Conservation (phyloP, 306 rosid species). For the Malus sieversii region DNA sequence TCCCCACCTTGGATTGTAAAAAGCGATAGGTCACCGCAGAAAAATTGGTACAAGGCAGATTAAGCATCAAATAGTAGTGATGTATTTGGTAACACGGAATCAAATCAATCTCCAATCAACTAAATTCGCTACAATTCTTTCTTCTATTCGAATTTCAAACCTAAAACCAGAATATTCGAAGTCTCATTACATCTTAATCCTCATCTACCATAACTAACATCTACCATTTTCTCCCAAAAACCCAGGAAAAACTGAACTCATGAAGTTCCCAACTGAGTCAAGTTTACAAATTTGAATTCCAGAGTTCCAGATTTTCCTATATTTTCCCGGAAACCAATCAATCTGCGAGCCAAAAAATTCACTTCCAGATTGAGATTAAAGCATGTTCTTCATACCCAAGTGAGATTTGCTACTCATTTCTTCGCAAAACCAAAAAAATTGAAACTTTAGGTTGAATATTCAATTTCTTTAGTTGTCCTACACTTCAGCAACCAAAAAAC, state of each 20-base stretch:
- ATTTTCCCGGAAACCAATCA: not conserved
- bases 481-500: constrained; percentile 9
- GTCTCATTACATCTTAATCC: not conserved
- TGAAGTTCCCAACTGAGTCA: not conserved
- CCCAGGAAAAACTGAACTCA: not conserved
- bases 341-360: not conserved
- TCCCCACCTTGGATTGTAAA: not conserved
- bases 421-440: not conserved
- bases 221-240: not conserved
- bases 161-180: not conserved
- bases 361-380: not conserved
- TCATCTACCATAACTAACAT: not conserved
- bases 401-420: not conserved
- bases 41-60: not conserved
- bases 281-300: not conserved
- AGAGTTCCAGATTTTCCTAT: not conserved
- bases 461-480: not conserved
- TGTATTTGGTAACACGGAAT: not conserved
- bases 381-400: not conserved
- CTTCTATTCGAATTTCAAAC: not conserved
- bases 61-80: not conserved
- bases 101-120: not conserved
- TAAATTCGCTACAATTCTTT: not conserved
- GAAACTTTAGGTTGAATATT: not conserved
- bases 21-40: not conserved